Base-by-base conservation (phyloP, 2,329 filamentous ascomycete species). In the Colletotrichum brevisporum region DNA sequence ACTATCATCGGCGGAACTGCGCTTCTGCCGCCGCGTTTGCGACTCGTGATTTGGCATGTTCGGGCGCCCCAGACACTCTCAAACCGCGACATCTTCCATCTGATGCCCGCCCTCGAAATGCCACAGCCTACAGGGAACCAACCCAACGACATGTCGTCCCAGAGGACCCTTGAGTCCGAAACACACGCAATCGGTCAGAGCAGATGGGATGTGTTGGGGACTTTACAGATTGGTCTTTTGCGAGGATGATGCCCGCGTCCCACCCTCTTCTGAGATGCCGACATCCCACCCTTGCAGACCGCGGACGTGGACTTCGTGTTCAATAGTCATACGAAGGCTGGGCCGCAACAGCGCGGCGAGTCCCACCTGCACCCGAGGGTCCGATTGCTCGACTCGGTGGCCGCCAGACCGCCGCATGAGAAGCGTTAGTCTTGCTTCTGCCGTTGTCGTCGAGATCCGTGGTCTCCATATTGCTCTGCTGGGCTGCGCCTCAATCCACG, bases 271-370 rank as follows among this genome's bases (percentile, higher is more conserved):
- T 45, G 50, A 63, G 52, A 60, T 60, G 27, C 48, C 45, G 36
- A 50, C 51, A 27, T 55, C n/a, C 13, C 26, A 53, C 50, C 63
- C 62, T 45, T 69, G 67, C 52, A 61, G 52, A 16, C 31, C 55
- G 26, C 51, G 52, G 10, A 36, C 55, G 26, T 56, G 52, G 63
- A 43, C 52, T 70, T 68, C 67, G 57, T 68, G 67, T 70, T 54
- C 67, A 63, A 56, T 53, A 50, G 57, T 68, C 63, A 63, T 68
- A 68, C 67, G 57, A 67, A 60, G 66, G 65, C 65, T 68, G 61
- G 61, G 61, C 54, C 41, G 55, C 55, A 60, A 52, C 50, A 50
- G 18, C 54, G 47, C 63, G 48, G 39, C 53, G 26, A 63, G 67
- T 47, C 41, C 67, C 64, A 63, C 67, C 47, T 54, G 24, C 52